Evolutionary conservation across 148 eudicot species (phyloP).

Genomic region (Beta vulgaris): DNA sequence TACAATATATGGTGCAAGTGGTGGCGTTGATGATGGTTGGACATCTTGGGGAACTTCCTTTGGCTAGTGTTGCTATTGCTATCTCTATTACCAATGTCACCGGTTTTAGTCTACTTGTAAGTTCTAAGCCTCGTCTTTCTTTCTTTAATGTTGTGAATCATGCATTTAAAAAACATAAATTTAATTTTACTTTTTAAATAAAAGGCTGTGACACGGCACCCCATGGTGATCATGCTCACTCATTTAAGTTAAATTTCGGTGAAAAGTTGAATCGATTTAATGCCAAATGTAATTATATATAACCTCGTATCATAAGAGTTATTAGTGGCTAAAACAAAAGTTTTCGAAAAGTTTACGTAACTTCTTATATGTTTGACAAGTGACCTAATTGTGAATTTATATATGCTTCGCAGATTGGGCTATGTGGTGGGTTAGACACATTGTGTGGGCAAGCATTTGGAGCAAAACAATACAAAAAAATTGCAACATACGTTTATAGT

Average conservation of each 20-base stretch:
- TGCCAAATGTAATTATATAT: too few species aligned
- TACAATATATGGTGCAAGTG: slow-evolving; percentile 34
- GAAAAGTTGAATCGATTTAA: too few species aligned
- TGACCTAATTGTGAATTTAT: not conserved
- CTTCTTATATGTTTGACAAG: too few species aligned
- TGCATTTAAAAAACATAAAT: too few species aligned
- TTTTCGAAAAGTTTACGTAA: too few species aligned
- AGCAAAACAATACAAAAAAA: slow-evolving; percentile 42
- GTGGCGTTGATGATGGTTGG: slow-evolving; percentile 38
- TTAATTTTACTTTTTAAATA: too few species aligned
- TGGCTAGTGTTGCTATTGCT: slow-evolving; percentile 45
- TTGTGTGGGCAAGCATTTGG: slow-evolving; percentile 62
- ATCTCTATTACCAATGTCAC: slow-evolving; percentile 44
- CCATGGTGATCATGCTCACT: too few species aligned
- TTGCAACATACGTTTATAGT: slow-evolving; percentile 41
- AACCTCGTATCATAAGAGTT: too few species aligned
- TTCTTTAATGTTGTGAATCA: too few species aligned
- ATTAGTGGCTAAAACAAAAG: too few species aligned
- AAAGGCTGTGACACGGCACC: too few species aligned
- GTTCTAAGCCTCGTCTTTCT: slow-evolving; percentile 12
- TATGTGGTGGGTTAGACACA: slow-evolving; percentile 53
- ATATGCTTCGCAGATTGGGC: slow-evolving; percentile 36
- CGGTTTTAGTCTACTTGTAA: slow-evolving; percentile 44
- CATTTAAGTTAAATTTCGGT: too few species aligned
- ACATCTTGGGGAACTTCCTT: slow-evolving; percentile 40